Conservation (phyloP, 2,329 filamentous ascomycete species). For the Calonectria pauciramosa region DNA sequence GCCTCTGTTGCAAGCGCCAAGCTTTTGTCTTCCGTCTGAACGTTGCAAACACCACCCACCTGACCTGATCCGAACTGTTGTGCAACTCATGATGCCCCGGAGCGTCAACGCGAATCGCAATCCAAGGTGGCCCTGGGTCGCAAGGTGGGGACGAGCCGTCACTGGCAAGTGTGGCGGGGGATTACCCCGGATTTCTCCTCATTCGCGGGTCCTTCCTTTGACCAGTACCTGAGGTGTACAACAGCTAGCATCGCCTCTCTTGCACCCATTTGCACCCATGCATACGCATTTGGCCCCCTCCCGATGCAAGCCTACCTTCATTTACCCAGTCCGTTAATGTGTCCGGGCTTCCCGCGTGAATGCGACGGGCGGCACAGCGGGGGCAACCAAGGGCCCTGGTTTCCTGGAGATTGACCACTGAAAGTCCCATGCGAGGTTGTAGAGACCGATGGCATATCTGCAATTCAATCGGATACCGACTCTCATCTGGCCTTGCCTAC, state of each 20-base stretch:
- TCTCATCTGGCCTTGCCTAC: not conserved
- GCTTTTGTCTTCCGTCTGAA: not conserved
- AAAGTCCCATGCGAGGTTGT: not conserved
- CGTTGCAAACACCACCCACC: not conserved
- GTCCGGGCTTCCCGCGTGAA: conserved; percentile 1
- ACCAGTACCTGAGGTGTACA: conserved; percentile 22
- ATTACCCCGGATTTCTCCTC: conserved; percentile 34
- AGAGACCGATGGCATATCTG: not conserved
- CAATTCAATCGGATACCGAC: not conserved
- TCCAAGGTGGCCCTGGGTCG: not conserved
- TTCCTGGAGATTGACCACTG: not conserved
- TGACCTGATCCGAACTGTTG: not conserved
- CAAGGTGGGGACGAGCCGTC: conserved; percentile 18
- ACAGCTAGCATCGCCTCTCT: not conserved
- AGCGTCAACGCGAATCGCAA: not conserved
- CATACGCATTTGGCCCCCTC: conserved; percentile 12
- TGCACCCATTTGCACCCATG: conserved; percentile 2
- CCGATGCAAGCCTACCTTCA: not conserved
- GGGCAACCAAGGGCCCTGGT: not conserved
- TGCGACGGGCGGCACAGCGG: not conserved
- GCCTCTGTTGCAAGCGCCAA: not conserved
- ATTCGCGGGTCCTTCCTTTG: conserved; percentile 25
- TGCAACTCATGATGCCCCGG: not conserved
- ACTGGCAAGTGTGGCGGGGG: conserved; percentile 13
- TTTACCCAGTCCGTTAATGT: not conserved